Evolutionary conservation across 257 asterid species (phyloP).

Genomic region (Petunia axillaris): DNA sequence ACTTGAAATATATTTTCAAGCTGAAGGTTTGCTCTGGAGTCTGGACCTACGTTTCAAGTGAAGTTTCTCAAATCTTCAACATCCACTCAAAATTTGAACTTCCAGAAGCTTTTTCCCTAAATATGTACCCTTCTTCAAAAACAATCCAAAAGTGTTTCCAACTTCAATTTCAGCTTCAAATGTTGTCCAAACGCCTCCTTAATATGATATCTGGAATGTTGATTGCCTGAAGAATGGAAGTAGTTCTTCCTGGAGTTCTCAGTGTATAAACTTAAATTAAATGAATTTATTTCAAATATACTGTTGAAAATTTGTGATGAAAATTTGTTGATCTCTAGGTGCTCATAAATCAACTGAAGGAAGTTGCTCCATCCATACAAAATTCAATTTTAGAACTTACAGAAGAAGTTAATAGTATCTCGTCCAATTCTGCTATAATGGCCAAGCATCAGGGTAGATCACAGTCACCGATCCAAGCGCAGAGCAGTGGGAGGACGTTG

Average conservation of each 20-base stretch:
- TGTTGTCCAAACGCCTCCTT: background rate
- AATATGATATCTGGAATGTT: background rate
- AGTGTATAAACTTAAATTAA: constrained; percentile 2
- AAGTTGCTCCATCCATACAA: constrained; percentile 93
- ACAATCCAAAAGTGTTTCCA: background rate
- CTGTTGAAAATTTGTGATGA: constrained; percentile 22
- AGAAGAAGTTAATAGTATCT: constrained; percentile 80
- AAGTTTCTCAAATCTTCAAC: background rate
- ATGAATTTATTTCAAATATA: background rate
- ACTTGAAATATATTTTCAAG: background rate
- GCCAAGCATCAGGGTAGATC: constrained; percentile 58
- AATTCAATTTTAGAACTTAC: constrained; percentile 82
- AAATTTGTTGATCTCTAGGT: constrained; percentile 58
- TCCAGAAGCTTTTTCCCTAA: background rate
- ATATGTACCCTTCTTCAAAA: background rate
- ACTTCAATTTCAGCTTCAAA: background rate
- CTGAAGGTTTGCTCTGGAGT: background rate
- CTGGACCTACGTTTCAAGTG: background rate
- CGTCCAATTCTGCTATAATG: constrained; percentile 64
- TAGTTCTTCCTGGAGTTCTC: constrained; percentile 14
- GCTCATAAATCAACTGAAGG: constrained; percentile 94
- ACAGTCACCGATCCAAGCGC: constrained; percentile 70
- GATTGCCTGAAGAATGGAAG: constrained; percentile 1
- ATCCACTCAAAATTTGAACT: background rate
- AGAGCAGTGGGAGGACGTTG: constrained; percentile 74